A percentile compares a stretch with the other conserved stretches of the same genome.
These are phyloP conservation scores for Phialophora tarda DNA, from an alignment of 2,329 filamentous ascomycete species.

Conservation along the genomic window DNA sequence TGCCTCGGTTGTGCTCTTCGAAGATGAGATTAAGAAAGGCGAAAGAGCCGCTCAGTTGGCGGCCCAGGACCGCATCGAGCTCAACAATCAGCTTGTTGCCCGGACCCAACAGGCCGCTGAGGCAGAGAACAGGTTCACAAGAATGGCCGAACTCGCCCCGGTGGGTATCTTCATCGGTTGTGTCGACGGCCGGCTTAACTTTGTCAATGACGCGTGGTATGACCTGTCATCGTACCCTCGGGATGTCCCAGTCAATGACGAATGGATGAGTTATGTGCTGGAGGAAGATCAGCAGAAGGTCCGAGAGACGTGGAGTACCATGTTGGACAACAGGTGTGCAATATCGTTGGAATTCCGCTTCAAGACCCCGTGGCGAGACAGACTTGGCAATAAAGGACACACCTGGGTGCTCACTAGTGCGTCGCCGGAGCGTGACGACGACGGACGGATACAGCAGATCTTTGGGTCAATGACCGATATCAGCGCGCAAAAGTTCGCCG, in stretches of 20 bases:
- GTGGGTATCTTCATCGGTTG: constrained; percentile 88
- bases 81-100: constrained; percentile 75
- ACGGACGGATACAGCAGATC: constrained; percentile 58
- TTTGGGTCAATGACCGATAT: constrained; percentile 76
- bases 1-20: constrained; percentile 80
- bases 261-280: constrained; percentile 60
- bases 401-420: constrained; percentile 62
- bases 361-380: constrained; percentile 59
- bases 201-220: constrained; percentile 79
- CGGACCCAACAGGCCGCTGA: constrained; percentile 62
- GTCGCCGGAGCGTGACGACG: constrained; percentile 58
- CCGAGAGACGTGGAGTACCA: constrained; percentile 39
- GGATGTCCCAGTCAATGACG: constrained; percentile 32
- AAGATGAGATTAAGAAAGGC: constrained; percentile 78
- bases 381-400: constrained; percentile 56
- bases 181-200: constrained; percentile 71
- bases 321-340: constrained; percentile 31
- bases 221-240: constrained; percentile 45
- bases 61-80: constrained; percentile 75
- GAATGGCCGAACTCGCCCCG: constrained; percentile 83
- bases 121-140: constrained; percentile 77
- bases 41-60: constrained; percentile 75
- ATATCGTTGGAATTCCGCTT: constrained; percentile 60
- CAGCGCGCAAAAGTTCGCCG: constrained; percentile 82
- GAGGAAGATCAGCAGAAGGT: constrained; percentile 57